Conservation (phyloP, 768 basidiomycete species). For the Cystobasidium tubakii region DNA sequence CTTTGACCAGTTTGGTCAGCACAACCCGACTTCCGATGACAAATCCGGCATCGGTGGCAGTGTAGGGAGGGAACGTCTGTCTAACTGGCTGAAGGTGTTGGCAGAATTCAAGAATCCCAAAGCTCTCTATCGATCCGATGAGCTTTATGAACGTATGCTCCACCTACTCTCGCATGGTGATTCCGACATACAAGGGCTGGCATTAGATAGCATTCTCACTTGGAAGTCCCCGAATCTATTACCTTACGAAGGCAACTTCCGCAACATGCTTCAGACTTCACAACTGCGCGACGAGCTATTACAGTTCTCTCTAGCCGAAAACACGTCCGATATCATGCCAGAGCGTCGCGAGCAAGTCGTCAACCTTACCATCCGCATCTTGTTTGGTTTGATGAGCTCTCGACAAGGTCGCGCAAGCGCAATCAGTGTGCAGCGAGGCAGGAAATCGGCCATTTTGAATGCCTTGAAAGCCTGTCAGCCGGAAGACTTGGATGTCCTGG, state of each 20-base stretch:
- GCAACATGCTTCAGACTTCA: slow-evolving; percentile 70
- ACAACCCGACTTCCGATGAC: slow-evolving; percentile 14
- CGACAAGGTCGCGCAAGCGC: slow-evolving; percentile 58
- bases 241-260: slow-evolving; percentile 62
- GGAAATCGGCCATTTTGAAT: slow-evolving; percentile 68
- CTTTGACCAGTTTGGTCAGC: slow-evolving; percentile 46
- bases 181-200: slow-evolving; percentile 64
- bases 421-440: slow-evolving; percentile 57
- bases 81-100: slow-evolving; percentile 74
- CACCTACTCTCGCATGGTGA: slow-evolving; percentile 80
- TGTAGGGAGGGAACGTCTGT: slow-evolving; percentile 58
- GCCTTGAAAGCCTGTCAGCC: slow-evolving; percentile 65
- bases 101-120: slow-evolving; percentile 90
- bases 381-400: slow-evolving; percentile 84
- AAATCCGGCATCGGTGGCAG: slow-evolving; percentile 42
- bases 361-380: slow-evolving; percentile 64
- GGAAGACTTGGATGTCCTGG: slow-evolving; percentile 67
- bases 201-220: slow-evolving; percentile 71
- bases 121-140: slow-evolving; percentile 65
- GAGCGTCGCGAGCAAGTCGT: slow-evolving; percentile 63
- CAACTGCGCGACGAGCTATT: slow-evolving; percentile 83
- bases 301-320: slow-evolving; percentile 59
- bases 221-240: slow-evolving; percentile 65
- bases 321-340: slow-evolving; percentile 56
- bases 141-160: slow-evolving; percentile 63